Percentiles rank a stretch among this genome's conserved stretches.
Conservation (phyloP, 1,139 yeast species). For the Protomyces macrosporus region DNA sequence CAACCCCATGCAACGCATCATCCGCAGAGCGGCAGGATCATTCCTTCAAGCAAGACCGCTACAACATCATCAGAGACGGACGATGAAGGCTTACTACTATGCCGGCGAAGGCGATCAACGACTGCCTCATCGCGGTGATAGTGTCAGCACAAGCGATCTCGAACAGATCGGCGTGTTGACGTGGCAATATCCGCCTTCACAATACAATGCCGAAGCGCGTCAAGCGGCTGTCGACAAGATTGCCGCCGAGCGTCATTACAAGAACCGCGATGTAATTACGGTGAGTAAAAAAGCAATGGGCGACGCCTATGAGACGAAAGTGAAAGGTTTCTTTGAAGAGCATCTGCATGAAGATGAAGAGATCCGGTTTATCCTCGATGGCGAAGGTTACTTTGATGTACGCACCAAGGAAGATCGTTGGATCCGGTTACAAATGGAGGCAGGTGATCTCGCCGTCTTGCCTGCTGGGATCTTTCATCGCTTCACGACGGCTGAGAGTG, state of each 20-base stretch:
- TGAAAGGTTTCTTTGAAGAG: slow-evolving; percentile 70
- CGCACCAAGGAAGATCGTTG: slow-evolving; percentile 63
- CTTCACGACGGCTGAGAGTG: slow-evolving; percentile 55
- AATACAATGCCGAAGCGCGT: slow-evolving; percentile 37
- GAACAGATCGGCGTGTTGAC: slow-evolving; percentile 66
- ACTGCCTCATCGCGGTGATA: slow-evolving; percentile 43
- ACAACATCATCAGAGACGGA: not conserved
- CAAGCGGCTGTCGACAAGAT: slow-evolving; percentile 57
- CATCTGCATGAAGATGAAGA: slow-evolving; percentile 97
- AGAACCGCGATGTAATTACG: slow-evolving; percentile 68
- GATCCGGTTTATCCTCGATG: slow-evolving; percentile 81
- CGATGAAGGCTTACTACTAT: slow-evolving; percentile 21
- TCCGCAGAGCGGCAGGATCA: no score
- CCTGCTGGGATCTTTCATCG: slow-evolving; percentile 30
- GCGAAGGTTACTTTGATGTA: slow-evolving; percentile 89
- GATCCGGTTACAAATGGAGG: slow-evolving; percentile 65
- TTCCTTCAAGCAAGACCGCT: not conserved
- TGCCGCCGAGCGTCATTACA: slow-evolving; percentile 67
- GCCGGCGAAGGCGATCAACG: slow-evolving; percentile 26
- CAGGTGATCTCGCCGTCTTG: slow-evolving; percentile 55
- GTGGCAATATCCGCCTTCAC: slow-evolving; percentile 41
- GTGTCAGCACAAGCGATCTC: slow-evolving; percentile 50
- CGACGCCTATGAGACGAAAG: slow-evolving; percentile 57
- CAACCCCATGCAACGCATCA: no score
- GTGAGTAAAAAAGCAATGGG: slow-evolving; percentile 61